Evolutionary conservation across 345 rosid species (phyloP).

Genomic region (Schrenkiella parvula): DNA sequence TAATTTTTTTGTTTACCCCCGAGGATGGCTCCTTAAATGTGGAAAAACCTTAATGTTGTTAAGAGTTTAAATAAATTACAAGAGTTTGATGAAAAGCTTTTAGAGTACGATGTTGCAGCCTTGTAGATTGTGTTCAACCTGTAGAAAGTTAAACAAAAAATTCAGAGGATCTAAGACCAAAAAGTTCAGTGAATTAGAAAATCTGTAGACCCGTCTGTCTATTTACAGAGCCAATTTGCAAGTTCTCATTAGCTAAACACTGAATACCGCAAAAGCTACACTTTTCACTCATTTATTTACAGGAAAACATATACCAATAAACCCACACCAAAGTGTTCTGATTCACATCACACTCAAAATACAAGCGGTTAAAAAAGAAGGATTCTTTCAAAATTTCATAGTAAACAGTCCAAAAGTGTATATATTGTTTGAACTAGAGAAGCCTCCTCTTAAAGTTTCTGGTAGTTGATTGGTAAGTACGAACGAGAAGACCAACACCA

Average conservation of each 20-base stretch:
- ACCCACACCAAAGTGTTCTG: conserved; percentile 1
- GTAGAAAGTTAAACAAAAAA: no score
- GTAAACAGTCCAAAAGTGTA: neutral
- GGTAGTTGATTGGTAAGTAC: conserved; percentile 72
- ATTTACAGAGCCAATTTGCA: no score
- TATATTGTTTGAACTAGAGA: conserved; percentile 26
- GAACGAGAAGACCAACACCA: conserved; percentile 78
- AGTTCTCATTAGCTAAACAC: neutral
- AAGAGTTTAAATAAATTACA: neutral
- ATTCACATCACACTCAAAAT: conserved; percentile 8
- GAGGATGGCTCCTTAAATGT: neutral
- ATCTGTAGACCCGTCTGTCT: neutral
- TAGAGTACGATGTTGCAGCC: neutral
- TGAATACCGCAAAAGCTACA: neutral
- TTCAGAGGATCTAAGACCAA: neutral
- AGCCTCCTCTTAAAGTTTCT: conserved; percentile 68
- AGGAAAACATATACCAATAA: neutral
- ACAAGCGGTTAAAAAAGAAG: neutral
- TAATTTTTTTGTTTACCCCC: neutral
- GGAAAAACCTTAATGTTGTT: neutral
- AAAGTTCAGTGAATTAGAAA: neutral
- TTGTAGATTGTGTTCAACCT: neutral
- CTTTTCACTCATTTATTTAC: neutral
- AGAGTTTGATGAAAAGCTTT: neutral
- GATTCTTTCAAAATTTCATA: conserved; percentile 23